Percentiles rank a stretch among this genome's conserved stretches.
Conservation (phyloP, 768 basidiomycete species). For the Lentinus brumalis region DNA sequence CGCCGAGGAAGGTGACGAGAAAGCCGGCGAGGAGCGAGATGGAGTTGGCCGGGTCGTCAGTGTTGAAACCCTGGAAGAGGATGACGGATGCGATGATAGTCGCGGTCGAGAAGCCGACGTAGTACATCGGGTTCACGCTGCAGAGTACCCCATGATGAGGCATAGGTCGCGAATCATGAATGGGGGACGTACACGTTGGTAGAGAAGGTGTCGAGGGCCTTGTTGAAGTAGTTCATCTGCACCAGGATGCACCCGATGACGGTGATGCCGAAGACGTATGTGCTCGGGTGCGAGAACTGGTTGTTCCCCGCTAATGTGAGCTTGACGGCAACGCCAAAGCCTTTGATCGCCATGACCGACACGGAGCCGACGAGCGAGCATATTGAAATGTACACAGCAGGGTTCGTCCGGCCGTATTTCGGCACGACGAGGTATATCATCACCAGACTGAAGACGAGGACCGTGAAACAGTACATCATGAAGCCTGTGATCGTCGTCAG, state of each 20-base stretch:
- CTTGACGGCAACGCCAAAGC: conserved; percentile 95
- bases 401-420: conserved; percentile 82
- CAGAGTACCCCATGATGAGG: too few species aligned
- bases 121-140: conserved; percentile 97
- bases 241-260: conserved; percentile 84
- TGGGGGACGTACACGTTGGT: conserved; percentile 98
- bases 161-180: too few species aligned
- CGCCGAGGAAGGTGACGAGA: conserved; percentile 91
- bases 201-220: conserved; percentile 94
- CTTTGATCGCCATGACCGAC: conserved; percentile 99
- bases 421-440: conserved; percentile 90
- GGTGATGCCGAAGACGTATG: conserved; percentile 91
- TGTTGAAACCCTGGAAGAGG: conserved; percentile 97
- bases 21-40: conserved; percentile 90
- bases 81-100: conserved; percentile 95
- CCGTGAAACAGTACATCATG: conserved; percentile 85
- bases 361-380: conserved; percentile 95
- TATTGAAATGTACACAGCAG: conserved; percentile 92
- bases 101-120: conserved; percentile 92
- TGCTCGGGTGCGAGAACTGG: conserved; percentile 92
- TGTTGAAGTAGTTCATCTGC: conserved; percentile 98
- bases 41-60: conserved; percentile 76
- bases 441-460: conserved; percentile 75
- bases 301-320: conserved; percentile 92
- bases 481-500: conserved; percentile 58